Base-by-base conservation (phyloP, 2,329 filamentous ascomycete genomes). In the Aspergillus floridensis region DNA sequence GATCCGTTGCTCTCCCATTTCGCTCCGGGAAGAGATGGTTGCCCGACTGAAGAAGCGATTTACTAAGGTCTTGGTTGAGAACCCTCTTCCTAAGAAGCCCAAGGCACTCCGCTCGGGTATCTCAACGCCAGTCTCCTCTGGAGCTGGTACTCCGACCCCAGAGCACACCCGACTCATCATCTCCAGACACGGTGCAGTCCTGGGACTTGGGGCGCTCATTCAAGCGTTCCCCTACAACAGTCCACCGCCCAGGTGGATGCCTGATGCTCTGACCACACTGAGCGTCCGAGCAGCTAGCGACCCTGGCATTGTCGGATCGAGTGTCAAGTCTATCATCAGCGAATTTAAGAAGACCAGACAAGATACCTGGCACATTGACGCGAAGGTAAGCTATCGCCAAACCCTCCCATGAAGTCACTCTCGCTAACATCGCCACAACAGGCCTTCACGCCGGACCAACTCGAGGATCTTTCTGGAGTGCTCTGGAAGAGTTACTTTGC, bases 401-500 rank as follows among this genome's bases (percentile, higher is more conserved):
- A 52, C 16, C 21, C 35, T 50, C 55, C 65, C 16, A 0, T 35
- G 8, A 7, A 2, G n/a, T 35, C 14, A 49, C 8, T 44, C 29
- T 53, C 56, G 24, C 57, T 61, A 53, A 64, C 52, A 35, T 48
- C 6, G 11, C n/a, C 4, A 19, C 4, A 53, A 44, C 56, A 92
- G 86, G 86, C 84, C 61, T 99, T 99, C 73, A 92, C 92, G 26
- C 80, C 89, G 31, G 95, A 98, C 68, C 93, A 99, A 72, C 81
- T 99, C 11, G 95, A 98, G 75, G 93, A 98, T 72, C 77, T 99
- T 60, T 93, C 97, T 70, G 95, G 95, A 55, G 96, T 99, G 51
- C 81, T 99, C 55, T 99, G 95, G 95, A 99, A 99, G 88, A 98
- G 93, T 76, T 99, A 99, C 74, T 99, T 99, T 80, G 96, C 93